A percentile compares a stretch with the other conserved stretches of the same genome.
phyloP scores from a whole-genome alignment of 1,139 yeast species.

The Petasospora fabianii region DNA sequence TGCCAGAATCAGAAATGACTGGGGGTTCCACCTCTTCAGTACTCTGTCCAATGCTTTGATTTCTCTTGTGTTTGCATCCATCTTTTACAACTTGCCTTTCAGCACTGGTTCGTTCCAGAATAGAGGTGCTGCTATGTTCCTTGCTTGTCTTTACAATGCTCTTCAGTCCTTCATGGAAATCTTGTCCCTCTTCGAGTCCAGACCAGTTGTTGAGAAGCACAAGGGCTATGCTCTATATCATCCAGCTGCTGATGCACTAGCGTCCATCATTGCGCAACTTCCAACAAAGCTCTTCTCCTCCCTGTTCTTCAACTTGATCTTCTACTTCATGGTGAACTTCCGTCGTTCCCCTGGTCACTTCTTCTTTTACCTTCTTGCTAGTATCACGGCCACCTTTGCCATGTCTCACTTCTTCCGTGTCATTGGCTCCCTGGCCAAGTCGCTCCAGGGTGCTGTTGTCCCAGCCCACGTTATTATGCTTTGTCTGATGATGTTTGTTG shows the following conservation, averaged over 20 bases:
- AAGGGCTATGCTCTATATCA: not conserved
- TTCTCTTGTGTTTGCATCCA: not conserved
- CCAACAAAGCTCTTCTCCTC: not conserved
- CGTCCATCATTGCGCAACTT: not conserved
- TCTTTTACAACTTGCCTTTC: not conserved
- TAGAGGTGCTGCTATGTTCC: not conserved
- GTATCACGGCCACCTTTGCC: not conserved
- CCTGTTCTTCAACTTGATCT: not conserved
- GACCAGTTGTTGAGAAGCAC: not conserved
- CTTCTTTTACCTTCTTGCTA: not conserved
- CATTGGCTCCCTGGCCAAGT: not conserved
- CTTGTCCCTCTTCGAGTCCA: not conserved
- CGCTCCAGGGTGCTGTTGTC: not conserved
- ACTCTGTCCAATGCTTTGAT: not conserved
- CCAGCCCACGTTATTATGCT: not conserved
- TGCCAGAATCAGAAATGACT: not conserved
- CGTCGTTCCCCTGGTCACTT: not conserved
- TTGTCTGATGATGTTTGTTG: not conserved
- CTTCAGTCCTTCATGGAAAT: not conserved
- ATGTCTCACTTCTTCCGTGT: not conserved
- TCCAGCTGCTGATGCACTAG: not conserved
- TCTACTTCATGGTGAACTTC: not conserved
- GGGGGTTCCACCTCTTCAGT: not conserved
- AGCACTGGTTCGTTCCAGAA: not conserved
- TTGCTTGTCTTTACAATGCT: not conserved